These are phyloP conservation scores for Emericellopsis cladophorae DNA, from an alignment of 2,329 filamentous ascomycete species.

Conservation along the genomic window DNA sequence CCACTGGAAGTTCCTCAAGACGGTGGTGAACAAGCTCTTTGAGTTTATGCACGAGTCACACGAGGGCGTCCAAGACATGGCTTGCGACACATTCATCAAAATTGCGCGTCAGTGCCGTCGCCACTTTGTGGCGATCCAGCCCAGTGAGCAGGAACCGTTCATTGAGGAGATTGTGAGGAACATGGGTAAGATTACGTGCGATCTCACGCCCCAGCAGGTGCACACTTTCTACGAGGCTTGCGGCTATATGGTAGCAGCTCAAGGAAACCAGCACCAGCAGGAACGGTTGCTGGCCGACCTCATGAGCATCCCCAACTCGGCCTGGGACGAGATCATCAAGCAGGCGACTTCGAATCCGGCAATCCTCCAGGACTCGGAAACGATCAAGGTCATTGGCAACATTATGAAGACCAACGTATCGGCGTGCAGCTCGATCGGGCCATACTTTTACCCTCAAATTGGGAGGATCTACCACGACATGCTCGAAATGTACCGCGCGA, in stretches of 20 bases:
- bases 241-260: conserved; percentile 97
- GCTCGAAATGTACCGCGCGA: conserved; percentile 97
- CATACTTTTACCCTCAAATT: conserved; percentile 97
- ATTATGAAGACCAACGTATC: conserved; percentile 99
- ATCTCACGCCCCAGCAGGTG: conserved; percentile 90
- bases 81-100: conserved; percentile 99
- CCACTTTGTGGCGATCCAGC: conserved; percentile 92
- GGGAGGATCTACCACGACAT: conserved; percentile 96
- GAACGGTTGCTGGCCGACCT: conserved; percentile 83
- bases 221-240: conserved; percentile 99
- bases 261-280: conserved; percentile 89
- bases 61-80: conserved; percentile 99
- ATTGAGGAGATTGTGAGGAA: conserved; percentile 97
- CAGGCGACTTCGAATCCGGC: conserved; percentile 74
- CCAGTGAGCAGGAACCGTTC: conserved; percentile 88
- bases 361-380: conserved; percentile 82
- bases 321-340: conserved; percentile 91
- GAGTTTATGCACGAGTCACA: conserved; percentile 99
- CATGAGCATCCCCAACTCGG: conserved; percentile 86
- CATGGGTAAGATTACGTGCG: conserved; percentile 89
- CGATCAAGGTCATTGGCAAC: conserved; percentile 97
- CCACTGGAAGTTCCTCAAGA: conserved; percentile 99
- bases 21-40: conserved; percentile 97
- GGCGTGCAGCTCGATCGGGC: conserved; percentile 91
- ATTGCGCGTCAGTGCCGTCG: conserved; percentile 96